Percentiles rank a stretch among this genome's conserved stretches.
Conservation (phyloP, 2,329 filamentous ascomycete species). For the Ophiocordyceps camponoti-saundersi region DNA sequence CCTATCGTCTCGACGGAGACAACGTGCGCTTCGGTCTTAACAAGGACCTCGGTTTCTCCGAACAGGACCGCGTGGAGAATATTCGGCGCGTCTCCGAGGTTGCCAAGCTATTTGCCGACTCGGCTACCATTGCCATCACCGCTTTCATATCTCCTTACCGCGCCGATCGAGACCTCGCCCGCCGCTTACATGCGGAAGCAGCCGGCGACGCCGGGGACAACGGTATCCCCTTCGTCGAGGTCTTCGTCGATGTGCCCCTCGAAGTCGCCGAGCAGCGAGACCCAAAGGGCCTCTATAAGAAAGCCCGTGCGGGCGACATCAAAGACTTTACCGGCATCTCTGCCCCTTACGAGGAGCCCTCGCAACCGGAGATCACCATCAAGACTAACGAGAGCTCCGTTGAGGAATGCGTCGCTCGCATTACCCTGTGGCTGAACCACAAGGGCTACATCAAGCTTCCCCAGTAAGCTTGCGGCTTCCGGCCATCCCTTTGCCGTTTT, state of each 20-base stretch:
- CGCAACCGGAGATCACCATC: constrained; percentile 74
- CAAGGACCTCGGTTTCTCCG: constrained; percentile 90
- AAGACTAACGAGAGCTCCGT: constrained; percentile 67
- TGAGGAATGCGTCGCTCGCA: constrained; percentile 75
- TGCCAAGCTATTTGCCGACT: constrained; percentile 90
- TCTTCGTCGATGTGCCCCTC: constrained; percentile 81
- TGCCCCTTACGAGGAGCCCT: constrained; percentile 84
- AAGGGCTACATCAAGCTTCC: constrained; percentile 31
- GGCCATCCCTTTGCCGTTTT: not conserved
- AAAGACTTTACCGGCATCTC: constrained; percentile 95
- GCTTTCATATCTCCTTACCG: constrained; percentile 95
- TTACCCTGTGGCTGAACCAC: constrained; percentile 60
- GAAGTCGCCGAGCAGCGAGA: constrained; percentile 89
- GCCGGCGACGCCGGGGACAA: constrained; percentile 40
- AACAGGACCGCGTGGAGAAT: constrained; percentile 91
- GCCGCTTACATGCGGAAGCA: constrained; percentile 54
- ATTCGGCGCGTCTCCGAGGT: constrained; percentile 94
- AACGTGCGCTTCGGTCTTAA: constrained; percentile 97
- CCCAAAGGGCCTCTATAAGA: constrained; percentile 96
- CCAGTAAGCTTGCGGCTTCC: not conserved
- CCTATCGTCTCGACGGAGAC: constrained; percentile 93
- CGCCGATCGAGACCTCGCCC: constrained; percentile 68
- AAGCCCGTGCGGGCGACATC: constrained; percentile 83
- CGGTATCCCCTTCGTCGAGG: constrained; percentile 76
- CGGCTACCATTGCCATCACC: constrained; percentile 72